Evolutionary conservation across 2,329 filamentous ascomycete genomes (phyloP), one percentile per base, ranked within the genome.

Genomic region (Hansfordia pulvinata): DNA sequence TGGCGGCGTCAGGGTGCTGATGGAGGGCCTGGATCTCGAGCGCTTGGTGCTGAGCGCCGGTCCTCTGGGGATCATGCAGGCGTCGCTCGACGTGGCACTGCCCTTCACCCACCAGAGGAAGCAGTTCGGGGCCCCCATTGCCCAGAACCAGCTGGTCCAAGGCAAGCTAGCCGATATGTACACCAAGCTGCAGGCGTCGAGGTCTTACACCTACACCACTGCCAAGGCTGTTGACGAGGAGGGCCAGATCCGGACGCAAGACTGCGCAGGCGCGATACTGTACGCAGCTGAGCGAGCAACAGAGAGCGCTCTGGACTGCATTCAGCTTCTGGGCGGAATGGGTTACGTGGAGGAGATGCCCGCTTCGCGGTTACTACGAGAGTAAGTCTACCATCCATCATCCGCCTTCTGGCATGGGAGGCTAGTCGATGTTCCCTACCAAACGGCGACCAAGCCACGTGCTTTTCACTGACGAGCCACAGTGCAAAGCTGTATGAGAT

Each of bases 151-250:
- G 53, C 65, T 96, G 35, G 68, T 96, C 13, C 90, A 96, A 54
- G 88, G 82, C 30, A 88, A 86, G 48, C 65, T 96, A 23, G 85
- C 90, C 30, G 86, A 96, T 51, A 94, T 98, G 86, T 92, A 96
- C 57, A 94, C 85, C 25, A 93, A 93, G 53, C 69, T 90, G 32
- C 77, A 82, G 43, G 85, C 81, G 8, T 76, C 78, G 10, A 64
- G 75, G n/a, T 69, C 85, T 3, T 94, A 93, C 54, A 96, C 88
- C 0, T 93, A 93, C 46, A 59, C 66, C 19, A 86, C 86, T 1
- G 90, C 90, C 3, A 66, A 69, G 24, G 65, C 69, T 2, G 78
- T 94, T 12, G 88, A 94, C 42, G 81, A 88, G 49, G 58, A 70
- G 9, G 76, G 74, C 8, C 34, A 62, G 2, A 76, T 93, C 40